Evolutionary conservation across 495 filamentous ascomycete species (phyloP).

Genomic region (Hypoxylon lienhwacheense): DNA sequence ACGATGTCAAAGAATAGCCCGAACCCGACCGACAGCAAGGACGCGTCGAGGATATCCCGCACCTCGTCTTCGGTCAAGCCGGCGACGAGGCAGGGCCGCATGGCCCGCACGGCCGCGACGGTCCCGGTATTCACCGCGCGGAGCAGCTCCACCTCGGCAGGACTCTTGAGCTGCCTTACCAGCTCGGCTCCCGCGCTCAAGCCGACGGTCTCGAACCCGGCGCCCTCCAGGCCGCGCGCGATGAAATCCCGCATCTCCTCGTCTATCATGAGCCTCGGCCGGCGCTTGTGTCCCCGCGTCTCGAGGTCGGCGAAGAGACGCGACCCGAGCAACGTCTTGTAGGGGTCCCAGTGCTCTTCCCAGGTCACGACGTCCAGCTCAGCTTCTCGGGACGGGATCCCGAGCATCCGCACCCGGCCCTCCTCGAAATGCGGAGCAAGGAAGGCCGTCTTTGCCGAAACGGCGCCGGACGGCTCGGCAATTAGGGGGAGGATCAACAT

Average conservation of each 20-base stretch:
- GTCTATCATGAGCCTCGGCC: conserved; percentile 56
- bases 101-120: conserved; percentile 56
- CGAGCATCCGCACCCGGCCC: conserved; percentile 53
- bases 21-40: conserved; percentile 50
- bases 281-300: not conserved
- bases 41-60: conserved; percentile 50
- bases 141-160: conserved; percentile 52
- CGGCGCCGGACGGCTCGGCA: conserved; percentile 36
- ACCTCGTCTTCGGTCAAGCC: conserved; percentile 57
- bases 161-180: conserved; percentile 55
- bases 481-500: conserved; percentile 53
- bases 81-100: conserved; percentile 54
- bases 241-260: conserved; percentile 63
- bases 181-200: conserved; percentile 51
- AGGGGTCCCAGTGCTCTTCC: conserved; percentile 63
- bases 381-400: conserved; percentile 50
- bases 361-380: conserved; percentile 51
- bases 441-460: conserved; percentile 54
- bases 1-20: conserved; percentile 61
- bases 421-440: conserved; percentile 58
- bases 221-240: conserved; percentile 48
- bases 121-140: conserved; percentile 61
- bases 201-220: conserved; percentile 53
- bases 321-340: conserved; percentile 47
- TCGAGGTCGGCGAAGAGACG: conserved; percentile 28